Percentiles rank a stretch among this genome's conserved stretches.
phyloP scores from a whole-genome alignment of 2,329 filamentous ascomycete genomes.

The Cercospora sp. region DNA sequence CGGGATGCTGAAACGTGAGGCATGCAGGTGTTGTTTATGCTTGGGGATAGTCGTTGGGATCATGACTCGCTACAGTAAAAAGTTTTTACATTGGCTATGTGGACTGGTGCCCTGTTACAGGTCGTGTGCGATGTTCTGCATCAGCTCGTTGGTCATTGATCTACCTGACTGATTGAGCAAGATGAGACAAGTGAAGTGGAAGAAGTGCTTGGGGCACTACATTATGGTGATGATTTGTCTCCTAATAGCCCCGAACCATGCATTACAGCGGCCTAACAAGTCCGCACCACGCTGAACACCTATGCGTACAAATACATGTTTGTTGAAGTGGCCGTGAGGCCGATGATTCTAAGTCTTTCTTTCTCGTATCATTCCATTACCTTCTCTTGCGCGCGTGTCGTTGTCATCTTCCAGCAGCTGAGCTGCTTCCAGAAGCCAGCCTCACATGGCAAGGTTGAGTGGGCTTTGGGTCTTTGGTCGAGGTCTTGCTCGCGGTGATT shows the following conservation, averaged over 20 bases:
- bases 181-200: neutral
- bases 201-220: neutral
- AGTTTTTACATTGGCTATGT: neutral
- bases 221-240: neutral
- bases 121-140: neutral
- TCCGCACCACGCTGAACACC: neutral
- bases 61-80: neutral
- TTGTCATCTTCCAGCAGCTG: neutral
- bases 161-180: neutral
- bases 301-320: neutral
- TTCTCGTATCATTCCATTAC: neutral
- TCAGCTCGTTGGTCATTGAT: neutral
- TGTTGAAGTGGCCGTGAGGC: neutral
- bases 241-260: neutral
- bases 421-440: neutral
- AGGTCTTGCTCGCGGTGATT: conserved; percentile 1
- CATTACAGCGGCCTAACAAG: neutral
- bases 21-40: neutral
- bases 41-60: neutral
- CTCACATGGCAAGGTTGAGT: neutral
- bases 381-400: neutral
- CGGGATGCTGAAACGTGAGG: neutral
- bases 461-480: neutral
- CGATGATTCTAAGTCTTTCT: neutral
- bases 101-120: neutral